Conservation (phyloP, 108 stramenopile genomes). For the Pseudonitzschia multiseries region DNA sequence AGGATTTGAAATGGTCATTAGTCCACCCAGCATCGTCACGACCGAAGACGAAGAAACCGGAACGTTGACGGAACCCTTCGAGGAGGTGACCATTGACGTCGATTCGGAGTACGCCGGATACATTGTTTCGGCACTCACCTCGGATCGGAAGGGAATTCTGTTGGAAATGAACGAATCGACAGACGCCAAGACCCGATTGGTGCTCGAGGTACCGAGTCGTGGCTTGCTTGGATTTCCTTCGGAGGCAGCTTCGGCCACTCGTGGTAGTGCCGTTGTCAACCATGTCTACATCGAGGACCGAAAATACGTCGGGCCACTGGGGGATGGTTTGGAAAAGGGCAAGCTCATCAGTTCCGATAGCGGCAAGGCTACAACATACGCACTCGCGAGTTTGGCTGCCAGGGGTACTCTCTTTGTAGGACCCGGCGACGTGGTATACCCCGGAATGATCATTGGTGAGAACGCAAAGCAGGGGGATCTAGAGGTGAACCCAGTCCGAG, state of each 20-base stretch:
- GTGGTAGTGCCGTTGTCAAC: constrained; percentile 93
- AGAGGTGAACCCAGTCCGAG: constrained; percentile 86
- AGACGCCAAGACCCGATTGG: constrained; percentile 83
- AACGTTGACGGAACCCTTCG: constrained; percentile 86
- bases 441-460: constrained; percentile 97
- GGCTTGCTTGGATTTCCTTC: constrained; percentile 93
- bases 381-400: constrained; percentile 71
- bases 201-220: constrained; percentile 94
- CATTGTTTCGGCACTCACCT: constrained; percentile 87
- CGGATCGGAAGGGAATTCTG: constrained; percentile 91
- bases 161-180: constrained; percentile 76
- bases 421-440: constrained; percentile 85
- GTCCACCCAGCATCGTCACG: constrained; percentile 92
- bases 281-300: constrained; percentile 89
- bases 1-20: constrained; percentile 94
- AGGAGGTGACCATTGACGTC: constrained; percentile 94
- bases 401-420: constrained; percentile 90
- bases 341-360: constrained; percentile 87
- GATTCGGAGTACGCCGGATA: constrained; percentile 84
- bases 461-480: constrained; percentile 64
- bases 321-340: constrained; percentile 77
- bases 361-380: constrained; percentile 87
- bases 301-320: constrained; percentile 72
- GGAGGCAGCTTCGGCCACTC: constrained; percentile 86
- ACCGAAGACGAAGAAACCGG: constrained; percentile 39